Conservation (phyloP, 306 rosid species). For the Gynostemma pentaphyllum region DNA sequence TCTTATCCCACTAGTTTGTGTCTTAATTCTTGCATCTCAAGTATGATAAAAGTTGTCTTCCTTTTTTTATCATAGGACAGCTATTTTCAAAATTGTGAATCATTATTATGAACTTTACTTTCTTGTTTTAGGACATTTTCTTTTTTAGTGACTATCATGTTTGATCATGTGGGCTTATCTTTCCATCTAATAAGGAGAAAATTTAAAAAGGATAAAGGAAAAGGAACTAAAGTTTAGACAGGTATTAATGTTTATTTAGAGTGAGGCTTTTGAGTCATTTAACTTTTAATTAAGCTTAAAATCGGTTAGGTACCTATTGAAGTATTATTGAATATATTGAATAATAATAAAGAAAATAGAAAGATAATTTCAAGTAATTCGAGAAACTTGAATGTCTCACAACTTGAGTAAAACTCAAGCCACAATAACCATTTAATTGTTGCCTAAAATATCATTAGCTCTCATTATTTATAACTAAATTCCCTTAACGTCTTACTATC, state of each 20-base stretch:
- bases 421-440: too few relatives aligned
- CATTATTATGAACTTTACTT: constrained; percentile 6
- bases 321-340: too few relatives aligned
- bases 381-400: too few relatives aligned
- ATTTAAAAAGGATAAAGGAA: constrained; percentile 4
- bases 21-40: constrained; percentile 23
- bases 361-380: too few relatives aligned
- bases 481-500: too few relatives aligned
- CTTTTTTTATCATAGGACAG: constrained; percentile 10
- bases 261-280: constrained; percentile 4
- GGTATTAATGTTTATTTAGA: constrained; percentile 6
- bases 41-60: constrained; percentile 18
- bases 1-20: constrained; percentile 12
- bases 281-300: neutral
- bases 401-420: too few relatives aligned
- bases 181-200: neutral
- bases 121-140: constrained; percentile 9
- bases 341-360: too few relatives aligned
- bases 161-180: constrained; percentile 13
- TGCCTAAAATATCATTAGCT: too few relatives aligned
- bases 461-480: too few relatives aligned
- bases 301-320: too few relatives aligned
- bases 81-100: constrained; percentile 9
- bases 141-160: constrained; percentile 17
- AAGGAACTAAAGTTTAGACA: neutral